Conservation (phyloP, 331 rosid species). For the Quercus phellos region DNA sequence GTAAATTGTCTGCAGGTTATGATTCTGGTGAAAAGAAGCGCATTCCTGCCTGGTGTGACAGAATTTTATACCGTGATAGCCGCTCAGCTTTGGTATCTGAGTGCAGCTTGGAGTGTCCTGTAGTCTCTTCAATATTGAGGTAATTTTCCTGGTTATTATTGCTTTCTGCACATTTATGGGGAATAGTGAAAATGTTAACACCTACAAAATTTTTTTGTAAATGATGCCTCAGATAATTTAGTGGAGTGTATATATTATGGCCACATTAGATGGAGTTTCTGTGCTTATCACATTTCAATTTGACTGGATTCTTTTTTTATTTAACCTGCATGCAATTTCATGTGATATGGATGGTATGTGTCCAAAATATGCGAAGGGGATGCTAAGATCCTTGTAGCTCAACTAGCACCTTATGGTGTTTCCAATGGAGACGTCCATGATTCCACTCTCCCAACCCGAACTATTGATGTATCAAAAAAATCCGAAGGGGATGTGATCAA, state of each 20-base stretch:
- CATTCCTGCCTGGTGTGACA: slow-evolving; percentile 98
- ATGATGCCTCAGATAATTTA: slow-evolving; percentile 5
- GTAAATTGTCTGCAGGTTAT: slow-evolving; percentile 53
- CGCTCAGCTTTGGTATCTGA: slow-evolving; percentile 53
- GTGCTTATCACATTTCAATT: slow-evolving; percentile 1
- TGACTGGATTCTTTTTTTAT: neutral
- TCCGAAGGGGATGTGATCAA: neutral
- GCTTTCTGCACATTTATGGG: slow-evolving; percentile 16
- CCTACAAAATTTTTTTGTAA: neutral
- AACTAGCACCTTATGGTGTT: too few species aligned
- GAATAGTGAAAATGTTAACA: slow-evolving; percentile 13
- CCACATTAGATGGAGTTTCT: slow-evolving; percentile 6
- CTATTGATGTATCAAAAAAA: neutral
- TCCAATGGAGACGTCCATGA: too few species aligned
- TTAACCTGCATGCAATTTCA: neutral
- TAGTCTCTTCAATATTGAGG: slow-evolving; percentile 65
- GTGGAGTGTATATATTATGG: neutral
- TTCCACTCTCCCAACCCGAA: too few species aligned
- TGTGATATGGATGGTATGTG: neutral
- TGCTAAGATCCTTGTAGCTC: too few species aligned
- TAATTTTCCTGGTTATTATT: slow-evolving; percentile 31
- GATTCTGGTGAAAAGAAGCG: slow-evolving; percentile 99
- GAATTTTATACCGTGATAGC: slow-evolving; percentile 89
- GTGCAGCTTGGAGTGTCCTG: slow-evolving; percentile 80
- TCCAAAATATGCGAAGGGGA: neutral